Evolutionary conservation across 2,329 filamentous ascomycete genomes (phyloP).

Genomic region (Microascus cirrosus): DNA sequence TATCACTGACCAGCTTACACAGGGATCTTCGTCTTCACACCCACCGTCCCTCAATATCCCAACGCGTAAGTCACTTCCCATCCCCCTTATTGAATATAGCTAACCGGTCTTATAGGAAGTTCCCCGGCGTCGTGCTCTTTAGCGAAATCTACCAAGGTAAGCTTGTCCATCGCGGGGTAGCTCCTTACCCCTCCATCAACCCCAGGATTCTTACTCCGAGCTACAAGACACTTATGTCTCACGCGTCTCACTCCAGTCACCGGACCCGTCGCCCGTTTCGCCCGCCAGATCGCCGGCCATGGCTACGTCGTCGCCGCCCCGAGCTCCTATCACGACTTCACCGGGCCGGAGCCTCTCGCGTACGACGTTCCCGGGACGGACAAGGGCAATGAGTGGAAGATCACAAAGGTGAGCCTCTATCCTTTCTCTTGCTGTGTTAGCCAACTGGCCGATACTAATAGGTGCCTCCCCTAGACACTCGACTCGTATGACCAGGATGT

Average conservation of each 20-base stretch:
- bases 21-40: constrained; percentile 88
- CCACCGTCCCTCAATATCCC: constrained; percentile 72
- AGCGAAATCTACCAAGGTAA: constrained; percentile 92
- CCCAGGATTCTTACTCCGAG: neutral
- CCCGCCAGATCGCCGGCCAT: constrained; percentile 81
- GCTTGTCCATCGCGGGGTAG: neutral
- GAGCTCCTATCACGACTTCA: constrained; percentile 90
- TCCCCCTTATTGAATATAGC: constrained; percentile 19
- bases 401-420: constrained; percentile 50
- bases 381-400: constrained; percentile 75
- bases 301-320: constrained; percentile 90
- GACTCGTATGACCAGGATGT: constrained; percentile 79
- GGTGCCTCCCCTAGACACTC: constrained; percentile 47
- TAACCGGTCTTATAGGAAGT: constrained; percentile 27
- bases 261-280: constrained; percentile 80
- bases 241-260: constrained; percentile 48
- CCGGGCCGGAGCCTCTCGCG: constrained; percentile 67
- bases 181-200: constrained; percentile 1
- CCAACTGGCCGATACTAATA: neutral
- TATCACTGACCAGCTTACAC: constrained; percentile 2
- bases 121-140: constrained; percentile 80
- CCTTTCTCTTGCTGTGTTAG: neutral
- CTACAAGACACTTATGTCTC: no score
- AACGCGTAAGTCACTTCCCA: constrained; percentile 51
- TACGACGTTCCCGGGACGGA: constrained; percentile 87